Evolutionary conservation across 2,329 filamentous ascomycete genomes (phyloP).

Genomic region (Trichophyton verrucosum): DNA sequence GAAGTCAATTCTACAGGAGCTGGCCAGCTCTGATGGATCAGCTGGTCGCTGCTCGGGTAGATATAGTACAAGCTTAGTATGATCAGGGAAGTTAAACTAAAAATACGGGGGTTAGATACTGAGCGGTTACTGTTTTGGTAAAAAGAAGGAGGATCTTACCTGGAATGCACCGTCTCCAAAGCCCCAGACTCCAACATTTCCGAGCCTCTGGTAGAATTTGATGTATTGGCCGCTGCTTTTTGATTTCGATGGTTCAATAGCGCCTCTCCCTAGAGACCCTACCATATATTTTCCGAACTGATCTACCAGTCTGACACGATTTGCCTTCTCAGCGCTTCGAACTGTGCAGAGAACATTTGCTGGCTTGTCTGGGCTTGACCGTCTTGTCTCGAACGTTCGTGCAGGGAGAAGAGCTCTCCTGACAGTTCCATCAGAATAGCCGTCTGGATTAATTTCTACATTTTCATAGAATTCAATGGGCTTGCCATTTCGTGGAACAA

Average conservation of each 20-base stretch:
- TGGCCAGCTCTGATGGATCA: conserved; percentile 5
- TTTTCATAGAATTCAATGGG: conserved; percentile 40
- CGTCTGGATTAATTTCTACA: conserved; percentile 22
- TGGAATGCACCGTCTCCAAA: conserved; percentile 40
- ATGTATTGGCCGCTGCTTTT: conserved; percentile 25
- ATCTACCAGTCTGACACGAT: conserved; percentile 36
- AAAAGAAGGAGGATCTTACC: conserved; percentile 14
- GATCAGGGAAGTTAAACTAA: conserved; percentile 41
- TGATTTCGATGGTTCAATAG: conserved; percentile 25
- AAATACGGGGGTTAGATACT: not conserved
- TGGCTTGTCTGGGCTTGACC: conserved; percentile 19
- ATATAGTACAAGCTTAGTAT: conserved; percentile 40
- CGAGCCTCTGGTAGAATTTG: conserved; percentile 40
- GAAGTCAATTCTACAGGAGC: conserved; percentile 32
- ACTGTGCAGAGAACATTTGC: conserved; percentile 23
- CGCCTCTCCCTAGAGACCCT: conserved; percentile 33
- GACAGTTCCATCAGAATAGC: conserved; percentile 25
- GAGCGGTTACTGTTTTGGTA: not conserved
- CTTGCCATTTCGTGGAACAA: conserved; percentile 32
- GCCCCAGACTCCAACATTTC: conserved; percentile 43
- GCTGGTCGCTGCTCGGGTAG: conserved; percentile 23
- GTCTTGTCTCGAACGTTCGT: conserved; percentile 28
- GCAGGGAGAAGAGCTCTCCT: conserved; percentile 31
- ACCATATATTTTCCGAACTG: conserved; percentile 44
- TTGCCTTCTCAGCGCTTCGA: conserved; percentile 36